phyloP scores from a whole-genome alignment of 176 grass and related monocot species.

The Hordeum marinum region DNA sequence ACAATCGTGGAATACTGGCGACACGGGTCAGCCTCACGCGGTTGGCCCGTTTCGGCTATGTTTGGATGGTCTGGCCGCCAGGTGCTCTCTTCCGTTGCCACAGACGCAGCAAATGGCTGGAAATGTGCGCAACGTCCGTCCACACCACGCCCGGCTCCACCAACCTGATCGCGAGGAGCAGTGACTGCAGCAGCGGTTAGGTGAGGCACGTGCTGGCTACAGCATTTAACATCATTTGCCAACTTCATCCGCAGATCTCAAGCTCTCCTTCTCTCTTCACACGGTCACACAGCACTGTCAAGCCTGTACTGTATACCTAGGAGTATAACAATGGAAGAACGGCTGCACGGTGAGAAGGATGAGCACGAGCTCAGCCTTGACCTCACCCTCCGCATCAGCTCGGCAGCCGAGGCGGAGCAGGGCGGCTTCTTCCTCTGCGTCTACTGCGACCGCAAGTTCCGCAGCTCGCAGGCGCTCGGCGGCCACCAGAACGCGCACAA shows the following conservation, averaged over 20 bases:
- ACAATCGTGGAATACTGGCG: not conserved
- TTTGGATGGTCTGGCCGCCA: not conserved
- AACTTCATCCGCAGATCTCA: not conserved
- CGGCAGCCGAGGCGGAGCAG: constrained; percentile 28
- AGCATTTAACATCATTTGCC: not conserved
- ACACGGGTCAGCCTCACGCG: not conserved
- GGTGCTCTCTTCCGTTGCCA: not conserved
- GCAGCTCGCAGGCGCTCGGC: constrained; percentile 85
- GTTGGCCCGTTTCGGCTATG: not conserved
- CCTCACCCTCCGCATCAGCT: constrained; percentile 30
- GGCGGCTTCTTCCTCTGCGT: constrained; percentile 76
- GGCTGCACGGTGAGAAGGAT: not conserved
- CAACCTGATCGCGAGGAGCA: not conserved
- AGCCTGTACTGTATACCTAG: not conserved
- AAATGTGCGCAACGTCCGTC: not conserved
- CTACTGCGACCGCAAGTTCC: constrained; percentile 84
- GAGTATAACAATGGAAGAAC: constrained; percentile 22
- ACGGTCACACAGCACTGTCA: not conserved
- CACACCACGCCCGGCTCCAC: not conserved
- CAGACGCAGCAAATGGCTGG: not conserved
- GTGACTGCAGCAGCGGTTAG: not conserved
- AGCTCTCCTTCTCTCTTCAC: not conserved
- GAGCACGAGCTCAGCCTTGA: constrained; percentile 50
- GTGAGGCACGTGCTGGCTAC: not conserved
- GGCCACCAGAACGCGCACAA: constrained; percentile 99